Conservation (phyloP, 2,329 filamentous ascomycete species). For the Ceratocystis huliohia region DNA sequence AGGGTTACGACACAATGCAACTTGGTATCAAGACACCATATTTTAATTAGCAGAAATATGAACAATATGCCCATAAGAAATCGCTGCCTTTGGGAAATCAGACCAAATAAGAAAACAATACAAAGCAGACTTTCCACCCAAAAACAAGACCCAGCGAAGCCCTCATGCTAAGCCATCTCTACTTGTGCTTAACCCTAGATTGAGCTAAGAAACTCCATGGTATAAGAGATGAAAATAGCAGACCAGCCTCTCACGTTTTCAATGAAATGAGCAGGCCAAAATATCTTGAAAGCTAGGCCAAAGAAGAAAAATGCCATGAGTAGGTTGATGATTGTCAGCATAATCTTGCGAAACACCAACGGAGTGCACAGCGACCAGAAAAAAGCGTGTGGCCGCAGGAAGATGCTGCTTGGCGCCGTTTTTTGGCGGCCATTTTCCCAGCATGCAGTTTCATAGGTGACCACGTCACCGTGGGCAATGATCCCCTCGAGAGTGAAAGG, state of each 20-base stretch:
- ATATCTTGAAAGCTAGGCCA: constrained; percentile 3
- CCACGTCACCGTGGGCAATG: constrained; percentile 10
- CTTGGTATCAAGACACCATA: neutral
- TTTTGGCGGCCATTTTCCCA: constrained; percentile 2
- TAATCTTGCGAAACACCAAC: neutral
- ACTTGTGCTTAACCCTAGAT: neutral
- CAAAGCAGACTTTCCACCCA: neutral
- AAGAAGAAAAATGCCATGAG: neutral
- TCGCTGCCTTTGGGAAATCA: neutral
- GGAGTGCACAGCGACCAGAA: constrained; percentile 1
- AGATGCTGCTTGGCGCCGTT: neutral
- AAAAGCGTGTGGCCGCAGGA: neutral
- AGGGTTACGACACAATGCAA: neutral
- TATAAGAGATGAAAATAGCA: neutral
- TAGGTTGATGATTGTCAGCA: neutral
- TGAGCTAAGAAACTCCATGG: neutral
- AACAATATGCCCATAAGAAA: neutral
- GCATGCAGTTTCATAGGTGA: constrained; percentile 15
- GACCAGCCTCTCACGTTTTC: neutral
- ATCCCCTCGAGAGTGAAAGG: neutral
- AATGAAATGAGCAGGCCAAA: neutral
- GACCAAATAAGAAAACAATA: neutral
- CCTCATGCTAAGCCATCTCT: neutral
- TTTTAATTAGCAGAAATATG: neutral
- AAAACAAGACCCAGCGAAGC: neutral